phyloP scores from a whole-genome alignment of 495 filamentous ascomycete species.

The Xeromyces bisporus region DNA sequence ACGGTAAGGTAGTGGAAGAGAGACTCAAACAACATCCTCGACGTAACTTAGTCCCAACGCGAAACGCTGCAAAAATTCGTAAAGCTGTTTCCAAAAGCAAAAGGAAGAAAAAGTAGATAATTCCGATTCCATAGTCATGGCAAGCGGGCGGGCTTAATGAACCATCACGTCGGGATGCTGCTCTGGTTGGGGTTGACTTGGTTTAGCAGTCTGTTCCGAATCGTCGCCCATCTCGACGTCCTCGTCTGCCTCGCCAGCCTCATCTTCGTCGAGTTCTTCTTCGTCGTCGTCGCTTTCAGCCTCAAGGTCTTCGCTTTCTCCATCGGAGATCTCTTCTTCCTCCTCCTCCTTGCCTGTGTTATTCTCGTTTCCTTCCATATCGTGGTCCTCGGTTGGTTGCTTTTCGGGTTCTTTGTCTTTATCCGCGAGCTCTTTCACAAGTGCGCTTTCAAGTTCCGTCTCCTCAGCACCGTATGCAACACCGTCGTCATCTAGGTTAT shows the following conservation, averaged over 20 bases:
- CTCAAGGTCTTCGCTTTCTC: conserved; percentile 90
- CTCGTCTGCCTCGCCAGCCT: conserved; percentile 51
- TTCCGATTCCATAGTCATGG: too few relatives aligned
- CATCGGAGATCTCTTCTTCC: conserved; percentile 64
- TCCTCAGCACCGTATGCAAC: conserved; percentile 73
- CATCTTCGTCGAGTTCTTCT: conserved; percentile 63
- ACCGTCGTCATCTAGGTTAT: conserved; percentile 67
- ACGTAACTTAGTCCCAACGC: conserved; percentile 11
- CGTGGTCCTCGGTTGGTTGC: conserved; percentile 44
- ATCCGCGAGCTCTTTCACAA: conserved; percentile 41
- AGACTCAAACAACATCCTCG: too few relatives aligned
- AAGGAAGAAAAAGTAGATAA: too few relatives aligned
- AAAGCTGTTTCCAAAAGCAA: too few relatives aligned
- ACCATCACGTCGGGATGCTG: conserved; percentile 35
- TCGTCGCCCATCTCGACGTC: conserved; percentile 74
- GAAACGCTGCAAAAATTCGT: conserved; percentile 21
- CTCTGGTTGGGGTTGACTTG: conserved; percentile 18
- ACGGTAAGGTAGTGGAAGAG: not conserved
- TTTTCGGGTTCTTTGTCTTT: conserved; percentile 33
- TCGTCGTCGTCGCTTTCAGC: conserved; percentile 83
- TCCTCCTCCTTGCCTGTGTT: conserved; percentile 42
- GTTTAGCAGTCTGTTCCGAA: conserved; percentile 19
- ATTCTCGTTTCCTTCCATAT: conserved; percentile 64
- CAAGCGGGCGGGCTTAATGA: conserved; percentile 25
- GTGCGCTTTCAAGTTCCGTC: conserved; percentile 34